Conservation (phyloP, 2,329 filamentous ascomycete genomes). For the Pseudogymnoascus sp. region DNA sequence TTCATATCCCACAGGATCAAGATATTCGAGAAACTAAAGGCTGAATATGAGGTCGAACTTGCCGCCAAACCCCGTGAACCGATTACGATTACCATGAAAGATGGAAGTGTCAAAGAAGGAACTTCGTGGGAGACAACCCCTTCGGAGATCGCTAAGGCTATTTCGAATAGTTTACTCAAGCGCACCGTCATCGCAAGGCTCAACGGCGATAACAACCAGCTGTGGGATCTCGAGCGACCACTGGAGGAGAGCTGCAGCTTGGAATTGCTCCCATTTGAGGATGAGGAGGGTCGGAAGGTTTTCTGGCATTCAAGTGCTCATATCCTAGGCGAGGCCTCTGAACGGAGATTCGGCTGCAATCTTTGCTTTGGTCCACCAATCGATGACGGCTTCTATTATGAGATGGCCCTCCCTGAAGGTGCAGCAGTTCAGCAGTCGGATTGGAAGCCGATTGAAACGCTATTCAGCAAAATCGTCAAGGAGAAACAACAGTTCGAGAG, state of each 20-base stretch:
- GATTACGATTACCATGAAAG: slow-evolving; percentile 66
- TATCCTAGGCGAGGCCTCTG: slow-evolving; percentile 88
- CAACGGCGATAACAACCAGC: slow-evolving; percentile 59
- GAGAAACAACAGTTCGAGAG: slow-evolving; percentile 95
- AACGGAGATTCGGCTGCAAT: slow-evolving; percentile 82
- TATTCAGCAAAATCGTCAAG: slow-evolving; percentile 80
- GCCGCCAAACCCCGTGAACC: slow-evolving; percentile 62
- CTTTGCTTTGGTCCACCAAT: slow-evolving; percentile 92
- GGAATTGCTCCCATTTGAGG: slow-evolving; percentile 75
- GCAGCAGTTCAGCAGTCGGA: slow-evolving; percentile 65
- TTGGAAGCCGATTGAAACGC: slow-evolving; percentile 76
- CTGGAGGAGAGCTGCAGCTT: slow-evolving; percentile 82
- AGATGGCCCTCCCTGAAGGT: slow-evolving; percentile 77
- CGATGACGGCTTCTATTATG: slow-evolving; percentile 91
- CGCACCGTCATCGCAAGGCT: slow-evolving; percentile 81
- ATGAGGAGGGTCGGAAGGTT: slow-evolving; percentile 70
- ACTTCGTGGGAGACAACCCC: slow-evolving; percentile 91
- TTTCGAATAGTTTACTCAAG: slow-evolving; percentile 78
- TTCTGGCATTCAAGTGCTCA: slow-evolving; percentile 98
- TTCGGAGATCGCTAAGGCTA: slow-evolving; percentile 65
- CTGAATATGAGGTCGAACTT: slow-evolving; percentile 71
- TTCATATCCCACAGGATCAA: slow-evolving; percentile 79
- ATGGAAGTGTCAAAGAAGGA: slow-evolving; percentile 64
- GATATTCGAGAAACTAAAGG: slow-evolving; percentile 83
- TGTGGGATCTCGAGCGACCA: slow-evolving; percentile 91